Evolutionary conservation across 306 rosid genomes (phyloP).

Genomic region (Gynostemma pentaphyllum): DNA sequence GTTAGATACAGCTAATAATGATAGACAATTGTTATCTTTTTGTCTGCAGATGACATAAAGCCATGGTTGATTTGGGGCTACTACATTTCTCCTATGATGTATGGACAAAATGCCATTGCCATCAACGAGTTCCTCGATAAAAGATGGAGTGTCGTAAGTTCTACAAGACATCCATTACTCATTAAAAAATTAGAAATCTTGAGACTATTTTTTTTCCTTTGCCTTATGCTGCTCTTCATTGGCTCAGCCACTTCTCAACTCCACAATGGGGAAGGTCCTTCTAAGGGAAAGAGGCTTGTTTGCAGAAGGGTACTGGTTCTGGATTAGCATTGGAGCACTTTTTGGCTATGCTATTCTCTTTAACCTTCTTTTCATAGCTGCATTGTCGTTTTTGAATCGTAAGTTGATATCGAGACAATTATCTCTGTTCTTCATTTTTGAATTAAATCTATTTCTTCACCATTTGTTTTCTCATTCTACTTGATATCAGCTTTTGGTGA

Average conservation of each 20-base stretch:
- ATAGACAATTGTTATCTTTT: not conserved
- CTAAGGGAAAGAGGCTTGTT: slow-evolving; percentile 56
- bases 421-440: not conserved
- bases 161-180: slow-evolving; percentile 22
- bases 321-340: slow-evolving; percentile 72
- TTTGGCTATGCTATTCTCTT: slow-evolving; percentile 53
- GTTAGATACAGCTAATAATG: not conserved
- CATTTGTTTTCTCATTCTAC: not conserved
- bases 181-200: slow-evolving; percentile 9
- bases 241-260: slow-evolving; percentile 5
- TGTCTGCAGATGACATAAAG: slow-evolving; percentile 27
- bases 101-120: slow-evolving; percentile 55
- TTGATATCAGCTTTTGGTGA: slow-evolving; percentile 43
- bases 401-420: slow-evolving; percentile 14
- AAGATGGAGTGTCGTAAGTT: slow-evolving; percentile 65
- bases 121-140: slow-evolving; percentile 55
- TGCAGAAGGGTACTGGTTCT: slow-evolving; percentile 56
- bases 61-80: slow-evolving; percentile 71
- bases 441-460: not conserved
- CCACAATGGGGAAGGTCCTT: slow-evolving; percentile 54
- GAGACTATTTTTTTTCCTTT: too few species aligned
- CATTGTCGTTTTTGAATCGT: slow-evolving; percentile 56
- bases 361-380: slow-evolving; percentile 33
- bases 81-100: slow-evolving; percentile 62
- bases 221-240: not conserved